Evolutionary conservation across 2,329 filamentous ascomycete genomes (phyloP), one percentile per base, ranked within the genome.

Genomic region (Lachnellula occidentalis): DNA sequence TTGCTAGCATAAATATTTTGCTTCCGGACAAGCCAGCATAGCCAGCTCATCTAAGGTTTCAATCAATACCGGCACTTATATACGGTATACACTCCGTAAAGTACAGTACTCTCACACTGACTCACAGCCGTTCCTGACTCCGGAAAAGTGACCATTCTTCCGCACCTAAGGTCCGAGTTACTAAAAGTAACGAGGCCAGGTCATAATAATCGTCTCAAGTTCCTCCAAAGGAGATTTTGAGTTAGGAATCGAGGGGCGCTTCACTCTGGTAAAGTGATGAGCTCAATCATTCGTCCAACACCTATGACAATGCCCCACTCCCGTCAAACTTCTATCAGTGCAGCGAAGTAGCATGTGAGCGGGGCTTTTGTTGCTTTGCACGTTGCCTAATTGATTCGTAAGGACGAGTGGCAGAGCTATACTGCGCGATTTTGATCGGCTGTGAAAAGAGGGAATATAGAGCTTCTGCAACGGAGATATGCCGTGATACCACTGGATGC

Each of bases 361-460:
- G 3, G 3, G 36, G 36, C 7, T 15, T 22, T 11, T 43, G 45
- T 34, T 39, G 52, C 3, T 31, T 31, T 22, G 41, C 54, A 57
- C 49, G 54, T 60, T 58, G 56, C 54, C 51, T 57, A 56, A 56
- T 58, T 57, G 58, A 56, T 58, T 56, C 56, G 53, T 21, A 36
- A 41, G 47, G 39, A 27, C 34, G 22, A 54, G 50, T 58, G 52
- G 51, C 51, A 56, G 21, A 36, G 24, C 36, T 50, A 50, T 47
- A 48, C 34, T 27, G 24, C 14, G 14, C 12, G 27, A 17, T 17
- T 15, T 17, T 17, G 36, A 39, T 39, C 9, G 17, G 17, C 15
- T 4, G 17, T 34, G 17, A 34, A 31, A 9, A 34, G 21, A 34
- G n/a, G 31, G 22, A 41, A 21, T 19, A 39, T 27, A 24, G 24